Base-by-base conservation (phyloP, 257 asterid genomes). In the Cruciata laevipes region DNA sequence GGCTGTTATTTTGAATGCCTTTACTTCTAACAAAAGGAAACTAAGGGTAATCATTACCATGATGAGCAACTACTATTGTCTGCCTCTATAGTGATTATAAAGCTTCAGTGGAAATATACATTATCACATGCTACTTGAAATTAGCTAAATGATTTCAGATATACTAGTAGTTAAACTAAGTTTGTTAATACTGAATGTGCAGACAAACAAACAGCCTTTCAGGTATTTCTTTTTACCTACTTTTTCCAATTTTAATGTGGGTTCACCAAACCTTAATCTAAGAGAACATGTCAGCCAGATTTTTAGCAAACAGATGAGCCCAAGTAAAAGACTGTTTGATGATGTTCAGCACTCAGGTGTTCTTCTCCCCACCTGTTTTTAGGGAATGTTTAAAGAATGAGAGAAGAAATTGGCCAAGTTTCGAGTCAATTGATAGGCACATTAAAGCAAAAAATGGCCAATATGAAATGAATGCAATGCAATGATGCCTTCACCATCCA, bases 231-330 rank as follows among this genome's bases (percentile, higher is more conserved):
- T 66, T 71, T 73, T 73, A 51, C 78, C 69, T 56, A 68, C 69
- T 68, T 49, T 69, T 66, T 53, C 55, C 38, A 30, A 56, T 52
- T 60, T 59, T 74, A 69, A 65, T 60, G 74, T 78, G 77, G 79
- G 73, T 61, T 25, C 69, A 52, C 23, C 37, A 51, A 49, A 57
- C 77, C 73, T 63, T 78, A 78, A 78, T 78, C 76, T 21, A 73
- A 63, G 82, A 70, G 64, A 68, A 69, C 35, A 24, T 76, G 86
- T 81, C 76, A 70, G 79, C 73, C 66, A 73, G 74, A 76, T 73
- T 59, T 73, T 71, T 73, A 80, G 75, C 86, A 82, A 71, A 66
- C 69, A 57, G 76, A 70, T 68, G 70, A 68, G 51, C 30, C 47
- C 63, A 25, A 35, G 30, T 74, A 78, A 47, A 73, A 78, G 78